Percentiles rank a stretch among this genome's conserved stretches.
Conservation (phyloP, 2,329 filamentous ascomycete genomes). For the Pestalotiopsis sp. region DNA sequence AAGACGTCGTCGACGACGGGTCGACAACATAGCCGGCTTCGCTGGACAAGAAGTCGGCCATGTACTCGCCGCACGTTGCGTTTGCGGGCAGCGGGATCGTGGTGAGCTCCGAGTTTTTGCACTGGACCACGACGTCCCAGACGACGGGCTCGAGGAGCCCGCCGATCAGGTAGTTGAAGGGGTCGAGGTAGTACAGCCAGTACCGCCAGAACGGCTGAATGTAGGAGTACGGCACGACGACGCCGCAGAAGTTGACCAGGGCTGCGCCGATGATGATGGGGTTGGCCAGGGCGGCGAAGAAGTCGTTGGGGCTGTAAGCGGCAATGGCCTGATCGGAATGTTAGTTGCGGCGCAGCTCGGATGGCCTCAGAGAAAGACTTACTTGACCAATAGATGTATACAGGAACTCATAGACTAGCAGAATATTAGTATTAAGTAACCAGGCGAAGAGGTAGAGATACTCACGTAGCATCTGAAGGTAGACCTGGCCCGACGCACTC, state of each 20-base stretch:
- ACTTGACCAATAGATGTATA: slow-evolving; percentile 45
- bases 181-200: slow-evolving; percentile 69
- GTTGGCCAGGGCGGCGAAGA: slow-evolving; percentile 6
- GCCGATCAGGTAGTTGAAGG: slow-evolving; percentile 74
- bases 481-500: slow-evolving; percentile 37
- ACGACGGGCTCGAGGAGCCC: slow-evolving; percentile 67
- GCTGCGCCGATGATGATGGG: slow-evolving; percentile 38
- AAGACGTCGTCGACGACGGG: slow-evolving; percentile 5
- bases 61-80: slow-evolving; percentile 60
- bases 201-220: slow-evolving; percentile 7
- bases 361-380: background rate
- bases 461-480: slow-evolving; percentile 41
- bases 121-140: slow-evolving; percentile 54
- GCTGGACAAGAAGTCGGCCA: slow-evolving; percentile 30
- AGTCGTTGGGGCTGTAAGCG: slow-evolving; percentile 9
- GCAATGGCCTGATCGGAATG: background rate
- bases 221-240: background rate
- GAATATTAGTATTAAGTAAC: background rate
- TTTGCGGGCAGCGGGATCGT: slow-evolving; percentile 59
- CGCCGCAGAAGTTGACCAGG: slow-evolving; percentile 20
- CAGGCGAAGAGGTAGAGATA: background rate
- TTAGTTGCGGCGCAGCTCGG: background rate
- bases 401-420: slow-evolving; percentile 39
- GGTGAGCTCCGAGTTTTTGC: slow-evolving; percentile 66
- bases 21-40: slow-evolving; percentile 13